Conservation (phyloP, 169 alveolate species). For the Eimeria praecox region DNA sequence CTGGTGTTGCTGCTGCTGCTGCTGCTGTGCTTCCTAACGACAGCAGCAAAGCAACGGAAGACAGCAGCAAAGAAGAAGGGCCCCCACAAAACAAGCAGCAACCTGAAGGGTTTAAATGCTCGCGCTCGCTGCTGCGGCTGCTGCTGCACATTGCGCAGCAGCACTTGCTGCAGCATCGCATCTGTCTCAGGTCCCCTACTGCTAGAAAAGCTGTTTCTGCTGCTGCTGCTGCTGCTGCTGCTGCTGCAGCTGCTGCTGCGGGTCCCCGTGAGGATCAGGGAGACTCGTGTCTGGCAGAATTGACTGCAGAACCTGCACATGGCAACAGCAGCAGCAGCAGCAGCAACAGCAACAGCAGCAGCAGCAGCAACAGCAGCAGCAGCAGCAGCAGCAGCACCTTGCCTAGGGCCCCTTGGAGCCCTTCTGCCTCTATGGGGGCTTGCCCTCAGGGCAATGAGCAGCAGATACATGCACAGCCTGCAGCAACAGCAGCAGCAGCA, state of each 20-base stretch:
- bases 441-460: not conserved
- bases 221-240: constrained; percentile 31
- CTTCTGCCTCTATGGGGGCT: not conserved
- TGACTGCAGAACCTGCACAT: constrained; percentile 2
- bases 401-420: not conserved
- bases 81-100: not conserved
- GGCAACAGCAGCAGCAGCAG: constrained; percentile 35
- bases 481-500: not conserved
- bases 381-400: constrained; percentile 9
- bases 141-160: constrained; percentile 72
- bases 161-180: constrained; percentile 68
- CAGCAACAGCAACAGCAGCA: constrained; percentile 31
- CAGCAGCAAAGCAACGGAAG: not conserved
- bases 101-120: constrained; percentile 62
- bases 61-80: not conserved
- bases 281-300: not conserved
- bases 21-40: not conserved
- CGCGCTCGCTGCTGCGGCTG: constrained; percentile 70
- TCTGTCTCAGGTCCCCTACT: constrained; percentile 61
- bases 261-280: not conserved
- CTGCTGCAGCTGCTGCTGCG: not conserved
- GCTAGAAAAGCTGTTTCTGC: constrained; percentile 66
- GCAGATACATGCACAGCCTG: not conserved
- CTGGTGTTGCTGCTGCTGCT: constrained; percentile 3
- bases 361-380: constrained; percentile 25